A percentile compares a stretch with the other conserved stretches of the same genome.
Evolutionary conservation across 2,329 filamentous ascomycete genomes (phyloP).

Genomic region (Dichotomopilus funicola): DNA sequence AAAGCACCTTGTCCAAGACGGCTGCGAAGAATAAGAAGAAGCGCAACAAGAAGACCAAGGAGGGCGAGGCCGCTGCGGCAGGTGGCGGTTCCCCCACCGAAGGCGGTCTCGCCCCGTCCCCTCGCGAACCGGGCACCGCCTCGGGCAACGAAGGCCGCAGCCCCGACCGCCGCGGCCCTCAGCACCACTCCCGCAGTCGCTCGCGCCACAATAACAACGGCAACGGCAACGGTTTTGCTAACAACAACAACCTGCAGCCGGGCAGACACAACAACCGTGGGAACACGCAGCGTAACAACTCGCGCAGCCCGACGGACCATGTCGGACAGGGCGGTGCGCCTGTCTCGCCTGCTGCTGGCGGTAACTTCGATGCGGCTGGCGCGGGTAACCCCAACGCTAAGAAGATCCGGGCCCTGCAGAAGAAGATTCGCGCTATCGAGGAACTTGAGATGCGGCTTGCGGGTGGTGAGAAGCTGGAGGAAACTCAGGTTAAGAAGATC

Average conservation of each 20-base stretch:
- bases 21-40: conserved; percentile 99
- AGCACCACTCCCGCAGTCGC: conserved; percentile 43
- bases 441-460: conserved; percentile 96
- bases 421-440: conserved; percentile 97
- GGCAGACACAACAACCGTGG: conserved; percentile 39
- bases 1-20: conserved; percentile 73
- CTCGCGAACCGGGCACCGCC: conserved; percentile 35
- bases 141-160: conserved; percentile 52
- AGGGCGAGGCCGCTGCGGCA: conserved; percentile 54
- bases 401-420: conserved; percentile 87
- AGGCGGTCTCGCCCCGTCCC: conserved; percentile 43
- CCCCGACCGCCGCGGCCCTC: conserved; percentile 55
- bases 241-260: conserved; percentile 29
- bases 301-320: conserved; percentile 25
- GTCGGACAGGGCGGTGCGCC: background rate
- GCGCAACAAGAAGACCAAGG: conserved; percentile 82
- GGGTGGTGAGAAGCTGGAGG: conserved; percentile 91
- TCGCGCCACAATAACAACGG: conserved; percentile 44
- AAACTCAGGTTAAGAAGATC: conserved; percentile 98
- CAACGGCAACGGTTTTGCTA: conserved; percentile 28
- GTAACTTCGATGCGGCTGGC: conserved; percentile 38
- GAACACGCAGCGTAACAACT: conserved; percentile 40
- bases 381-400: conserved; percentile 67
- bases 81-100: conserved; percentile 28
- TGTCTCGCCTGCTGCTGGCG: conserved; percentile 21